Base-by-base conservation (phyloP, 371 early-diverging fungal genomes). In the Mucor racemosus region DNA sequence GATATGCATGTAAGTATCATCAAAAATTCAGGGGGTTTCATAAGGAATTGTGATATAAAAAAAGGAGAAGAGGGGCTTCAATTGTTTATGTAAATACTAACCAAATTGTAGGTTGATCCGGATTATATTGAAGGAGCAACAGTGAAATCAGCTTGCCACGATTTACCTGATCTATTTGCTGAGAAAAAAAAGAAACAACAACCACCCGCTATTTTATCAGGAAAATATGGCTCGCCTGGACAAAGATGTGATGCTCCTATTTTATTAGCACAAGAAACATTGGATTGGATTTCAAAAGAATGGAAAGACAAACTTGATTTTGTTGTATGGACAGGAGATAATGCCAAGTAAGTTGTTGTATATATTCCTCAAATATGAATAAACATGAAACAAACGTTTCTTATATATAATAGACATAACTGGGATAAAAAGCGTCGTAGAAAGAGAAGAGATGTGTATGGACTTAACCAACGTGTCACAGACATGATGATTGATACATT, bases 261-360 rank as follows among this genome's bases (percentile, higher is more conserved):
- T 5, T 61, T 69, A 3, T 78, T 94, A n/a, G 75, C 90, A 11
- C 78, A 93, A 55, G 86, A 87, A 13, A 93, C 93, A 2, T 73
- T 90, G 40, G 80, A 87, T 7, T 90, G 92, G 85, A 73, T 94
- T 40, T 77, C 76, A n/a, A 65, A 68, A 33, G 76, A 87, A 44
- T 79, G 88, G 84, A 73, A 72, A 40, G 77, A 80, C 35, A 72
- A 81, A 34, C 76, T 92, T 44, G 93, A 94, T 65, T 94, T 94
- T 81, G 87, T 93, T 1, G 70, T 91, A 13, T 92, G 92, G 88
- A 94, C 94, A 7, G 94, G 94, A 14, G 93, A 93, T 68, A 91
- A 89, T 77, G 84, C 89, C 26, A 80, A 88, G 90, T 89, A 78
- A 67, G 66, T 15, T n/a, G 15, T 1, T 9, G 1, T 39, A 35